Conservation (phyloP, 1,284 basidiomycete genomes). For the Microbotryum intermedium region DNA sequence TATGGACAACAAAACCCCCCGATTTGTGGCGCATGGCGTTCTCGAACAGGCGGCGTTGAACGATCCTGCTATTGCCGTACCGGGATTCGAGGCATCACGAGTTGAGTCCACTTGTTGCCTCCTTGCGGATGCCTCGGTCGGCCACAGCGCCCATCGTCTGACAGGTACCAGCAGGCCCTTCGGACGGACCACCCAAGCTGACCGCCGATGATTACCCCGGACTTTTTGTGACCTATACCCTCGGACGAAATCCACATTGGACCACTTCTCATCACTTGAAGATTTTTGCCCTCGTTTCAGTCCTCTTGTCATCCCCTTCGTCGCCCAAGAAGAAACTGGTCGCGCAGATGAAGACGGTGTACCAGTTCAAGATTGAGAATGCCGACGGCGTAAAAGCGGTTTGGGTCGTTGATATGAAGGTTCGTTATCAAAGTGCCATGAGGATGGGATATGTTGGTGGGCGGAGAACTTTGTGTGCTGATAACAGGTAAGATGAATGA, state of each 20-base stretch:
- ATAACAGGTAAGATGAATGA: too few relatives aligned
- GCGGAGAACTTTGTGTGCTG: too few relatives aligned
- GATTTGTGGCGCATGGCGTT: too few relatives aligned
- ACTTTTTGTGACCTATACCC: not conserved
- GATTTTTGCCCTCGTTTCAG: constrained; percentile 16
- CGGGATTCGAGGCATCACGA: constrained; percentile 12
- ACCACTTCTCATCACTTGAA: not conserved
- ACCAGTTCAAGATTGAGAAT: constrained; percentile 10
- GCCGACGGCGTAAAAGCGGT: not conserved
- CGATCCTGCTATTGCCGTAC: constrained; percentile 13
- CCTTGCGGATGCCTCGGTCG: too few relatives aligned
- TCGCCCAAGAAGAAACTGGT: constrained; percentile 11
- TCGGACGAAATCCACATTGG: not conserved
- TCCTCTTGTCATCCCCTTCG: constrained; percentile 5
- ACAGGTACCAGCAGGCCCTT: too few relatives aligned
- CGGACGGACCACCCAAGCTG: too few relatives aligned
- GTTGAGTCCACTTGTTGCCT: too few relatives aligned
- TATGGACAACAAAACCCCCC: too few relatives aligned
- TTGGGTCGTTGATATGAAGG: constrained; percentile 24
- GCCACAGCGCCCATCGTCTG: too few relatives aligned
- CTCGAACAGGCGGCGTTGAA: constrained; percentile 12
- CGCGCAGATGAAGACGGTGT: constrained; percentile 12
- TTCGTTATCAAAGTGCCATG: too few relatives aligned
- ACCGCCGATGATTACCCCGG: too few relatives aligned
- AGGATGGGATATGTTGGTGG: too few relatives aligned